Conservation (phyloP, 306 rosid genomes). For the Lotus japonicus region DNA sequence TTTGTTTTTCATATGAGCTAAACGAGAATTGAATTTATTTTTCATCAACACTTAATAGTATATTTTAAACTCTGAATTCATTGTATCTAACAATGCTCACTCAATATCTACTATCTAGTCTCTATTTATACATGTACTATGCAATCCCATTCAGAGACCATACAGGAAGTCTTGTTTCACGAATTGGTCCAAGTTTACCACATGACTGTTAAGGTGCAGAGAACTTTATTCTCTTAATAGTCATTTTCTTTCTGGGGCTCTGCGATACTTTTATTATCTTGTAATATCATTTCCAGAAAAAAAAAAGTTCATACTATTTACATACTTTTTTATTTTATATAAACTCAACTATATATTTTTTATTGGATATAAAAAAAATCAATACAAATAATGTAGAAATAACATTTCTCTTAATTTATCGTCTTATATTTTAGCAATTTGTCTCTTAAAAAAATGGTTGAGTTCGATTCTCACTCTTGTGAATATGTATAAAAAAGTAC, state of each 20-base stretch:
- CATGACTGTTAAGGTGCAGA: slow-evolving; percentile 11
- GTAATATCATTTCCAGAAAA: not conserved
- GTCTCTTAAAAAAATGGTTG: too few species aligned
- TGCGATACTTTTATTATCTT: not conserved
- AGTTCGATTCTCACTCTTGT: too few species aligned
- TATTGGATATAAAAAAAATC: not conserved
- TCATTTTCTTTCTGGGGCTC: not conserved
- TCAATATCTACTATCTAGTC: too few species aligned
- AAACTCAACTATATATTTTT: not conserved
- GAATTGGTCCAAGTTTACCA: slow-evolving; percentile 18
- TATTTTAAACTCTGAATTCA: too few species aligned
- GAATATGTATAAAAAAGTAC: too few species aligned
- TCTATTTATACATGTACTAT: not conserved
- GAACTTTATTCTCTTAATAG: not conserved
- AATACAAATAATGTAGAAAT: not conserved
- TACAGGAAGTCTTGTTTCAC: slow-evolving; percentile 26
- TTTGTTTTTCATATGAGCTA: too few species aligned
- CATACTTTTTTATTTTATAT: not conserved
- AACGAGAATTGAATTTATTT: too few species aligned
- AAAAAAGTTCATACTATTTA: not conserved
- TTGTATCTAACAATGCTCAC: too few species aligned
- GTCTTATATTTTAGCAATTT: too few species aligned
- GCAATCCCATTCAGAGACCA: slow-evolving; percentile 14
- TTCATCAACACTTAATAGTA: too few species aligned
- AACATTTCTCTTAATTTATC: too few species aligned